These are phyloP conservation scores for Pseudocercospora fijiensis DNA, from an alignment of 2,329 filamentous ascomycete genomes.

Conservation along the genomic window DNA sequence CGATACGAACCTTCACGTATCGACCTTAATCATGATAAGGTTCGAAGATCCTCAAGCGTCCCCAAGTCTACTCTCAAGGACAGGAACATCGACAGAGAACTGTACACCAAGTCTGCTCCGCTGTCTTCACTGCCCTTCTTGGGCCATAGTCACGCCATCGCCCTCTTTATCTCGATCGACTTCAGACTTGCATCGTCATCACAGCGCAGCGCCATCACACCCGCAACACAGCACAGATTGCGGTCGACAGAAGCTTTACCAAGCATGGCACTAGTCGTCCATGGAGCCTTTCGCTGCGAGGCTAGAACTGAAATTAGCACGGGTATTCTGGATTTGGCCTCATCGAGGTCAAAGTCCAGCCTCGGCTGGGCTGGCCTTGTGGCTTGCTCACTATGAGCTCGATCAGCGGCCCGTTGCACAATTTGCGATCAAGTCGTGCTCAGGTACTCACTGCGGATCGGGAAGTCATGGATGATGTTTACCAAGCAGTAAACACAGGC, in stretches of 20 bases:
- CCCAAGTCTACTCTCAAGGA: background rate
- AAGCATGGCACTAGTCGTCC: background rate
- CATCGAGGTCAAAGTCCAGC: background rate
- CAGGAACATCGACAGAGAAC: background rate
- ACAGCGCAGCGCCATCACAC: background rate
- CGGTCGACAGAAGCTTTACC: background rate
- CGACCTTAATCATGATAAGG: slow-evolving; percentile 3
- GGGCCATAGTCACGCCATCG: background rate
- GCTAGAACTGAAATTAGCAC: background rate
- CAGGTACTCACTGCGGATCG: background rate
- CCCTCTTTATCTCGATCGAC: background rate
- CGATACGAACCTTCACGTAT: background rate
- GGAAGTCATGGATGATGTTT: background rate
- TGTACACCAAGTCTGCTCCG: background rate
- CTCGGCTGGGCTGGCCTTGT: background rate
- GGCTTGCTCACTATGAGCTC: background rate
- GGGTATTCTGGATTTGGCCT: background rate
- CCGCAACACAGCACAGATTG: background rate
- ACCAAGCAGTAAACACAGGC: background rate
- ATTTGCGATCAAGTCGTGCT: background rate
- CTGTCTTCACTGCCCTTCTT: background rate
- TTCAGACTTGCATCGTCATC: background rate
- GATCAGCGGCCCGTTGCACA: background rate
- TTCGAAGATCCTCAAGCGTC: background rate
- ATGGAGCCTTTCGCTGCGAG: background rate